Evolutionary conservation across 2,329 filamentous ascomycete species (phyloP), one percentile per base, ranked within the genome.

Genomic region (Tolypocladium guangdongense): DNA sequence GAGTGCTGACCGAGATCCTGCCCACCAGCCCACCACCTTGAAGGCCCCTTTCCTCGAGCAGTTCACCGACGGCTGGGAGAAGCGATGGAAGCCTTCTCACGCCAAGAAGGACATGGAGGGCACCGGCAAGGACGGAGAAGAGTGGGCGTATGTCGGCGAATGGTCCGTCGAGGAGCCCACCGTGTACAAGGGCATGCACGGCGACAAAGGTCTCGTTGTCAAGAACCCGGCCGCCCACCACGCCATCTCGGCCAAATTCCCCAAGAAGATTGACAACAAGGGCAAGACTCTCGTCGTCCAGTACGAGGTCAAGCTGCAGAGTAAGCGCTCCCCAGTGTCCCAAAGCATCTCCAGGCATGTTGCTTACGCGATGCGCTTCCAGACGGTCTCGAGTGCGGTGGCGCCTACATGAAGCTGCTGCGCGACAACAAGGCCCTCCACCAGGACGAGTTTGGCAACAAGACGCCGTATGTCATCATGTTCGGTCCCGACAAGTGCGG

Each of bases 401-500:
- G 93, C 74, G 93, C 93, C 63, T 99, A 99, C 80, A 80, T 99
- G 80, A 99, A 99, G 86, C 88, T 99, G 62, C 88, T 99, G 63
- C 88, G 95, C 65, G 91, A 99, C 71, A 97, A 93, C 81, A 91
- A 92, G 80, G 87, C 89, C 71, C 90, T 99, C 65, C 90, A 96
- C 78, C 84, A 89, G 66, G 92, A 97, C 61, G 93, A 99, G 78
- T 99, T 99, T 80, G 90, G 88, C 72, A 97, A 99, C 76, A 84
- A 87, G 57, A 96, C 92, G 45, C 93, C 93, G 49, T 99, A 99
- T 70, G 88, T 99, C 63, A 95, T 99, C 81, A 99, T 99, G 93
- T 99, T 99, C 71, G 93, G 93, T 63, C 93, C 93, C 64, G 93
- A 99, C 80, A 97, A 97, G 86, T 99, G 93, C 72, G 93, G 93